Evolutionary conservation across 768 basidiomycete genomes (phyloP), one percentile per base, ranked within the genome.

Genomic region (Leccinellum albellum): DNA sequence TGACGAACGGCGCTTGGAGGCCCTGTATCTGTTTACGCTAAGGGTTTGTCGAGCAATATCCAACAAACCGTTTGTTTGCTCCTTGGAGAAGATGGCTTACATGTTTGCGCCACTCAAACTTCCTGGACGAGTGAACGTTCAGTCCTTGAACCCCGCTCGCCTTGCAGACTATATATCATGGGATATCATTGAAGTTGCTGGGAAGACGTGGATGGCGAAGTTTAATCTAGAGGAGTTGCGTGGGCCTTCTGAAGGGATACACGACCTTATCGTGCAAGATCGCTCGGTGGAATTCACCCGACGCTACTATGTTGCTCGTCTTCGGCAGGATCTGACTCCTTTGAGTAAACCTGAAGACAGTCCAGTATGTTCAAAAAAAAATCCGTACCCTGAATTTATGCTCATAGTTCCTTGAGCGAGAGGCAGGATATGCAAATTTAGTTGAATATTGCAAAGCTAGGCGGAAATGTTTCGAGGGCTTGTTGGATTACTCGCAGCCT

Each of bases 191-290:
- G 68, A 73, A 31, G 68, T 78, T 23, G 86, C 81, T 4, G 83
- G 79, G 8, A 71, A 76, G 48, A 71, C 78, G 26, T 87, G 82
- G 78, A 77, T 78, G 48, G 71, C 75, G 9, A 76, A 80, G 3
- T 74, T 91, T 23, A 59, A 64, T 59, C 74, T 75, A 49, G 73
- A 77, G 31, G 70, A 75, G 35, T 60, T 74, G 28, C 66, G 53
- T 53, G 55, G 60, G 17, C 51, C 61, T 17, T 48, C 59, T 10
- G 58, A 58, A 24, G 82, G 80, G 50, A 68, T 87, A 20, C 65
- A 77, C 50, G 88, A 91, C 63, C 81, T 84, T 24, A 74, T 94
- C 21, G 74, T 94, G 32, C 88, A 91, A 70, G 91, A 93, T 63
- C 78, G 89, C 56, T 78, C 77, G 73, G 81, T 83, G n/a, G 89